Evolutionary conservation across 768 basidiomycete species (phyloP).

Genomic region (Hypsizygus marmoreus): DNA sequence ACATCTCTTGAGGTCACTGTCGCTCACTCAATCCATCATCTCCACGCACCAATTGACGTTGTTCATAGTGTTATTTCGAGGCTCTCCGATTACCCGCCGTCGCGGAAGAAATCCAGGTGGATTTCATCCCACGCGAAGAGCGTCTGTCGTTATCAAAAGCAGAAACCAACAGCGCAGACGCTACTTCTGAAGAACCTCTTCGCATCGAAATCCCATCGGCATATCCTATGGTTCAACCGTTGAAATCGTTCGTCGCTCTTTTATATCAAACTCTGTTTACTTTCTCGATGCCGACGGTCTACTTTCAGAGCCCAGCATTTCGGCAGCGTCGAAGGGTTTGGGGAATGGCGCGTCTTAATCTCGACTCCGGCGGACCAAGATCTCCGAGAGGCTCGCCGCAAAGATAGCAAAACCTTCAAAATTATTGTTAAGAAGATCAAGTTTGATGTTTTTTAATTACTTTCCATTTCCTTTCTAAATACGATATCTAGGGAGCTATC

Average conservation of each 20-base stretch:
- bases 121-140: no score
- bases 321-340: conserved; percentile 59
- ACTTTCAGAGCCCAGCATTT: conserved; percentile 51
- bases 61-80: conserved; percentile 19
- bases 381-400: conserved; percentile 47
- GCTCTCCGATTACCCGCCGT: conserved; percentile 12
- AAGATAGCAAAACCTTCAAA: conserved; percentile 46
- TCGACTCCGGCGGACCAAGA: conserved; percentile 50
- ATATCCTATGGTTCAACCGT: conserved; percentile 52
- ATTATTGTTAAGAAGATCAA: conserved; percentile 71
- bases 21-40: neutral
- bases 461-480: neutral
- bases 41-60: neutral
- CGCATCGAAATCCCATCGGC: conserved; percentile 22
- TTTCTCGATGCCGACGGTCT: neutral
- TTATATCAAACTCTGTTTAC: neutral
- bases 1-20: conserved; percentile 21
- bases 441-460: conserved; percentile 33
- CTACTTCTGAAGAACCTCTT: neutral
- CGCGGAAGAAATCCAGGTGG: no score
- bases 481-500: conserved; percentile 59
- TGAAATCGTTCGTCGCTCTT: conserved; percentile 45
- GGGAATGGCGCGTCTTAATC: conserved; percentile 64
- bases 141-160: no score
- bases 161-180: neutral